Base-by-base conservation (phyloP, 768 basidiomycete species). In the Pulveroboletus sp. region DNA sequence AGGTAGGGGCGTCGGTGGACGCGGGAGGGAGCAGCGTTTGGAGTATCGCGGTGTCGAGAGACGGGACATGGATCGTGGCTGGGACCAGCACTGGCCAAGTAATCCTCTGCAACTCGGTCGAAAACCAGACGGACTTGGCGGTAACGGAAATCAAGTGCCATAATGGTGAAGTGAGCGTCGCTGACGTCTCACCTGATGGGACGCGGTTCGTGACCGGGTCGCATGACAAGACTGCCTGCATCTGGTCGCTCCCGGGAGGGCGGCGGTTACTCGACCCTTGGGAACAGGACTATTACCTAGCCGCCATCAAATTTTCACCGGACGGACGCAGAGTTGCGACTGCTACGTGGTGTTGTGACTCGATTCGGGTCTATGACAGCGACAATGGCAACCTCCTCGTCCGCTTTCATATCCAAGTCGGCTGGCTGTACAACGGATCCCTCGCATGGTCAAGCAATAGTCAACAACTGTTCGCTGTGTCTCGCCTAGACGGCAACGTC, bases 251-350 rank as follows among this genome's bases (percentile, higher is more conserved):
- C 33, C 16, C 33, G 2, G 31, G 7, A 20, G 44, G 44, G 10
- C 0, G 33, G 13, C 56, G 14, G 12, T 40, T 57, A 0, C 36
- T 47, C 1, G 35, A 17, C 5, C 44, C 37, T 10, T 10, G 36
- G 14, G 14, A 17, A 12, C 27, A 43, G 8, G 3, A 19, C 11
- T 7, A 14, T 7, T 9, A 1, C 5, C 20, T 52, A 13, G 43
- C 20, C 14, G 39, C 36, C 4, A 23, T 43, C 33, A 55, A 39
- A 6, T 59, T 51, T 20, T 58, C 57, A 4, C 57, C 57, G 5
- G 19, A 36, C 6, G 49, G 57, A 6, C 14, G 24, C 13, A 21
- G 37, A 14, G 13, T 55, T 10, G 45, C 48, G 6, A 27, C 25
- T 7, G 48, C 36, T 29, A 29, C 27, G 27, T 29, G 27, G 27